These are phyloP conservation scores for Xylaria sp. DNA, from an alignment of 2,329 filamentous ascomycete genomes.

Conservation along the genomic window DNA sequence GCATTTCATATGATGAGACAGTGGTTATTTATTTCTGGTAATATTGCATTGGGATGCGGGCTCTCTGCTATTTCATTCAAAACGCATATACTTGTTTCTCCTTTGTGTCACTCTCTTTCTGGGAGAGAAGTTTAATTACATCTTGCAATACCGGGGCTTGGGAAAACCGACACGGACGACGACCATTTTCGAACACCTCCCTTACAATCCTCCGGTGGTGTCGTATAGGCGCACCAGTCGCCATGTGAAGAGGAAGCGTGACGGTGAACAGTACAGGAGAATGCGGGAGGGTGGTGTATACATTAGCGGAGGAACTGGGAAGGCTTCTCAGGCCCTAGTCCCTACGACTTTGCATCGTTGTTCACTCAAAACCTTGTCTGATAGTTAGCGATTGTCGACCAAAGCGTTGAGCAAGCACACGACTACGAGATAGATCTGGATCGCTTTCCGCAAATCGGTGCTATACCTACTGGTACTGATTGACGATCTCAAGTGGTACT, in stretches of 20 bases:
- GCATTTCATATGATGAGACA: constrained; percentile 48
- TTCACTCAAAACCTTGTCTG: constrained; percentile 30
- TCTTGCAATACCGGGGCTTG: constrained; percentile 24
- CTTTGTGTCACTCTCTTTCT: constrained; percentile 33
- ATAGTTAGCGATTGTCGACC: constrained; percentile 24
- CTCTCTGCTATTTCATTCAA: constrained; percentile 43
- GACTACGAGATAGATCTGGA: constrained; percentile 39
- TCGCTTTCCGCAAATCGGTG: constrained; percentile 18
- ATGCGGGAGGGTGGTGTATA: constrained; percentile 28
- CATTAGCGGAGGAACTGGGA: constrained; percentile 18
- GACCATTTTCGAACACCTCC: constrained; percentile 14
- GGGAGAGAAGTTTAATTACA: constrained; percentile 15
- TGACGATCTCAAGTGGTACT: constrained; percentile 23
- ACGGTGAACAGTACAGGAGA: background rate
- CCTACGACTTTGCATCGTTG: constrained; percentile 19
- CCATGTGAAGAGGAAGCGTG: background rate
- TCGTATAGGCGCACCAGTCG: constrained; percentile 4
- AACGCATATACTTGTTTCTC: constrained; percentile 47
- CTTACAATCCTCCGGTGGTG: background rate
- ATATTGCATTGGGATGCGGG: constrained; percentile 60
- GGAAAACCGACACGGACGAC: constrained; percentile 9
- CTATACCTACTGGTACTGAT: constrained; percentile 8
- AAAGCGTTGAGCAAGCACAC: constrained; percentile 26
- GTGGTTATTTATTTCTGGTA: constrained; percentile 56
- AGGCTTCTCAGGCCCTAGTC: background rate